These are phyloP conservation scores for Centella asiatica DNA, from an alignment of 129 eudicot genomes.

Conservation along the genomic window DNA sequence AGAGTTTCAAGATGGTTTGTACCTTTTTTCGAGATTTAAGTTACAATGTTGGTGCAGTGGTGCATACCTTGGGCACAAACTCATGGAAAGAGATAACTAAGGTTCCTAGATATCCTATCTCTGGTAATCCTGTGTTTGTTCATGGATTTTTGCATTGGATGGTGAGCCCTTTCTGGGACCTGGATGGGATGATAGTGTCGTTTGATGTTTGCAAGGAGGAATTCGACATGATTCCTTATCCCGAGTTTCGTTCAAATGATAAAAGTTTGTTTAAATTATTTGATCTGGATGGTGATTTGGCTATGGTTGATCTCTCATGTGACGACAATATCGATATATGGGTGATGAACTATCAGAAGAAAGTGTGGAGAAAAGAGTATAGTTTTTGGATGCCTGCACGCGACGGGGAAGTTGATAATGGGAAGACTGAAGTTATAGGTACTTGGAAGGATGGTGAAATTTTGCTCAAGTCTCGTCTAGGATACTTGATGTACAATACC, in stretches of 20 bases:
- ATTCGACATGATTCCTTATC: slow-evolving; percentile 10
- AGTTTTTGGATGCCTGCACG: neutral
- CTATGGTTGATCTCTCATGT: neutral
- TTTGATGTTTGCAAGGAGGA: slow-evolving; percentile 18
- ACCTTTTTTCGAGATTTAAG: neutral
- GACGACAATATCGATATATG: neutral
- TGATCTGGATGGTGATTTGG: slow-evolving; percentile 8
- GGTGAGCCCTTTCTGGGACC: neutral
- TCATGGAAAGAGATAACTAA: slow-evolving; percentile 13
- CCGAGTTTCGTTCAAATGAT: neutral
- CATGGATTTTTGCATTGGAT: slow-evolving; percentile 25
- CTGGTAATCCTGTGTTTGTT: slow-evolving; percentile 11
- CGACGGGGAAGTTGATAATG: neutral
- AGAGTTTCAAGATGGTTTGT: slow-evolving; percentile 8
- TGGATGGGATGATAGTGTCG: neutral
- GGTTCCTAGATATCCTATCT: slow-evolving; percentile 2
- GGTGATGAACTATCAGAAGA: slow-evolving; percentile 6
- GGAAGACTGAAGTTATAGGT: neutral
- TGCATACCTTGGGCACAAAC: slow-evolving; percentile 8
- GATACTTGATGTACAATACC: slow-evolving; percentile 4
- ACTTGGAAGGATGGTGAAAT: slow-evolving; percentile 11
- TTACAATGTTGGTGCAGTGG: neutral
- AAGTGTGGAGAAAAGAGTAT: slow-evolving; percentile 4
- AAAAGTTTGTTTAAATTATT: neutral
- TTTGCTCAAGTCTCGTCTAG: neutral